phyloP scores from a whole-genome alignment of 495 filamentous ascomycete species.

The Xylaria bambusicola region DNA sequence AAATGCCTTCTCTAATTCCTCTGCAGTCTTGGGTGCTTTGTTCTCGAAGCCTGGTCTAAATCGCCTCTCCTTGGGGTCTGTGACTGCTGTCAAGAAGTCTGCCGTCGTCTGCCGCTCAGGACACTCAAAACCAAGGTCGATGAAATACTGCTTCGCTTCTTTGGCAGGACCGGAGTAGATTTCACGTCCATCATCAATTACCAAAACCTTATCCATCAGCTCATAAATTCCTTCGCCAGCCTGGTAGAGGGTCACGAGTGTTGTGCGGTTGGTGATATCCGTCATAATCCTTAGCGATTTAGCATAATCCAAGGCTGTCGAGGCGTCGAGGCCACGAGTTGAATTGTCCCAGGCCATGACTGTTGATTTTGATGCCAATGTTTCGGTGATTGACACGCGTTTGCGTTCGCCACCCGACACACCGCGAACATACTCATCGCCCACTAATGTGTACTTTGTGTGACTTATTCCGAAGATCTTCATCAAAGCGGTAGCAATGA shows the following conservation, averaged over 20 bases:
- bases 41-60: slow-evolving; percentile 64
- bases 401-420: slow-evolving; percentile 66
- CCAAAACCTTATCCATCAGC: slow-evolving; percentile 71
- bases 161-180: slow-evolving; percentile 67
- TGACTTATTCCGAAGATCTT: slow-evolving; percentile 81
- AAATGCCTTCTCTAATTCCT: slow-evolving; percentile 71
- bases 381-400: slow-evolving; percentile 60
- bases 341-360: slow-evolving; percentile 68
- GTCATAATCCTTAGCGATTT: slow-evolving; percentile 80
- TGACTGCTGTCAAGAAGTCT: slow-evolving; percentile 76
- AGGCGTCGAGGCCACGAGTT: slow-evolving; percentile 78
- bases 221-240: slow-evolving; percentile 82
- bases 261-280: slow-evolving; percentile 76
- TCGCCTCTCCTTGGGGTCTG: slow-evolving; percentile 65
- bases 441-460: slow-evolving; percentile 81
- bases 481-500: slow-evolving; percentile 69
- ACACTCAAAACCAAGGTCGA: slow-evolving; percentile 60
- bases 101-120: slow-evolving; percentile 63
- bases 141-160: slow-evolving; percentile 65
- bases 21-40: slow-evolving; percentile 69
- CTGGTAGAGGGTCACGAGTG: slow-evolving; percentile 82
- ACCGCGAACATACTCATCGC: slow-evolving; percentile 79
- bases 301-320: slow-evolving; percentile 78
- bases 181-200: slow-evolving; percentile 69
- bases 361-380: slow-evolving; percentile 47